Percentiles rank a stretch among this genome's conserved stretches.
These are phyloP conservation scores for Haematococcus lacustris DNA, from an alignment of 139 green algal species.

Conservation along the genomic window DNA sequence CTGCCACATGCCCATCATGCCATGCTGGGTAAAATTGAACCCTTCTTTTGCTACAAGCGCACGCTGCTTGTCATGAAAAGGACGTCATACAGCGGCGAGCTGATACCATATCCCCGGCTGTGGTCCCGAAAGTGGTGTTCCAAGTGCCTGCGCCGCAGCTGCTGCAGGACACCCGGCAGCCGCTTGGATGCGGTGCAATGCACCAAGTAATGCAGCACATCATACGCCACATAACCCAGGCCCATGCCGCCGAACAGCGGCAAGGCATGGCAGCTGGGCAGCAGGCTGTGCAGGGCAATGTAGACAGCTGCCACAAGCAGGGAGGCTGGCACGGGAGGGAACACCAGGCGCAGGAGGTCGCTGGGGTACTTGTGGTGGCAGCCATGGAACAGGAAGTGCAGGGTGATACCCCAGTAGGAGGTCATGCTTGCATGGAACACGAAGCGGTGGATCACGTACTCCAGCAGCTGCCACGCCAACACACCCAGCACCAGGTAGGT, in stretches of 20 bases:
- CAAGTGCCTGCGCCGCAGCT: slow-evolving; percentile 53
- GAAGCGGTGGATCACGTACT: slow-evolving; percentile 90
- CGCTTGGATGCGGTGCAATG: slow-evolving; percentile 38
- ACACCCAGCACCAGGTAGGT: slow-evolving; percentile 40
- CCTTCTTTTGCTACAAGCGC: no score
- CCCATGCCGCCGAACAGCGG: slow-evolving; percentile 63
- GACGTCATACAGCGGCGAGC: slow-evolving; percentile 59
- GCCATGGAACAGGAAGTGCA: slow-evolving; percentile 93
- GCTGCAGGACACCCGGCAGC: slow-evolving; percentile 18
- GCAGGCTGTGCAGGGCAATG: slow-evolving; percentile 10
- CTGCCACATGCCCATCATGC: no score
- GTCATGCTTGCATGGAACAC: slow-evolving; percentile 69
- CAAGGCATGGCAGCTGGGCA: slow-evolving; percentile 23
- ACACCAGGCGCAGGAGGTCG: slow-evolving; percentile 79
- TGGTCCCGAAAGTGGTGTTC: slow-evolving; percentile 73
- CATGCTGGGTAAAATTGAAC: no score
- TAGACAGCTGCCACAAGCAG: slow-evolving; percentile 23
- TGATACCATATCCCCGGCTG: slow-evolving; percentile 68
- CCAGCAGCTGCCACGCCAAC: slow-evolving; percentile 73
- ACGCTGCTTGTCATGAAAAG: no score
- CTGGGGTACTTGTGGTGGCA: slow-evolving; percentile 93
- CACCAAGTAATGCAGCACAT: slow-evolving; percentile 78
- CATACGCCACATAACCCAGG: slow-evolving; percentile 85
- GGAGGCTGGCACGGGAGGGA: slow-evolving; percentile 69
- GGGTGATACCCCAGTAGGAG: slow-evolving; percentile 58